phyloP scores from a whole-genome alignment of 2,329 filamentous ascomycete genomes.

The Fusarium sororula region DNA sequence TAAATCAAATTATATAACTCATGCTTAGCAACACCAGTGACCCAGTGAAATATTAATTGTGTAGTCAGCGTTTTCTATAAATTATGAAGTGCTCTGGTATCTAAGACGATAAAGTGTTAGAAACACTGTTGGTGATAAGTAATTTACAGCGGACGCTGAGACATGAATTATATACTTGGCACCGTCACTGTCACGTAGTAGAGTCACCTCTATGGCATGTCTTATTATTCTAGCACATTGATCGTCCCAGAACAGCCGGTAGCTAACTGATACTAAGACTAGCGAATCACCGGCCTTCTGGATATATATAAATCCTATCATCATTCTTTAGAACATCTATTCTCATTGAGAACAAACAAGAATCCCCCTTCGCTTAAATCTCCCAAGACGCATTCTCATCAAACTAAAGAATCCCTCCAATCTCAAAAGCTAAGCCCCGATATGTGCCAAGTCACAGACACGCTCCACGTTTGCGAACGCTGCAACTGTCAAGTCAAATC shows the following conservation, averaged over 20 bases:
- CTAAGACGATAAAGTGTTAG: too few species aligned
- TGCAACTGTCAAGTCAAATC: background rate
- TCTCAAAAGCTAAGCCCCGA: background rate
- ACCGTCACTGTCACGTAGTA: background rate
- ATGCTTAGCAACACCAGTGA: accelerated
- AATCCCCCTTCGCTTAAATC: too few species aligned
- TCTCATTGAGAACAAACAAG: accelerated
- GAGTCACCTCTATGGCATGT: background rate
- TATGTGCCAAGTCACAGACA: background rate
- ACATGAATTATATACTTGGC: accelerated
- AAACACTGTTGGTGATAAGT: too few species aligned
- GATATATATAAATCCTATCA: background rate
- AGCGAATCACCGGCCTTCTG: accelerated
- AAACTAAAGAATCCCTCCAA: background rate
- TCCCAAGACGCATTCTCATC: accelerated
- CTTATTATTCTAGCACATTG: too few species aligned
- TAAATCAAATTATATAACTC: accelerated
- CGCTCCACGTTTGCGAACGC: background rate
- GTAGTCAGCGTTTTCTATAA: too few species aligned
- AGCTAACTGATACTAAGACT: accelerated
- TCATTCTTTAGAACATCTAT: background rate
- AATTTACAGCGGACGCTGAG: too few species aligned
- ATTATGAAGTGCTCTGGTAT: too few species aligned
- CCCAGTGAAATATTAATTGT: too few species aligned
- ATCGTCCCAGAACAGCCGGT: accelerated